phyloP scores from a whole-genome alignment of 148 eudicot species.

The Camellia sinensis region DNA sequence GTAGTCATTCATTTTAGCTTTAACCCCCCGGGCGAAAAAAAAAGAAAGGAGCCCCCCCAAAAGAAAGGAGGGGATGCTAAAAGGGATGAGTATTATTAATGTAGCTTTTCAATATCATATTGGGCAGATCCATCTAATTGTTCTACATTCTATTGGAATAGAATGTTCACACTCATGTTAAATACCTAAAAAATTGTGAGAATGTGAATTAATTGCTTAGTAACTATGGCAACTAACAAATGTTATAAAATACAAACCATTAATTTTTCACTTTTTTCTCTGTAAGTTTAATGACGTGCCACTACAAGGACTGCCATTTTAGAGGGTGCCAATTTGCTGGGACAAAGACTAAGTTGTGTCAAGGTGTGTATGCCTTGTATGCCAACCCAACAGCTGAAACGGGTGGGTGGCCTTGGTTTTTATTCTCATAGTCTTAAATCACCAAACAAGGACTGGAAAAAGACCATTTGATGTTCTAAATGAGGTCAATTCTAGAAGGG shows the following conservation, averaged over 20 bases:
- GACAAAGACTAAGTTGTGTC: neutral
- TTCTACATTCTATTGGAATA: neutral
- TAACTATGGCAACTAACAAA: neutral
- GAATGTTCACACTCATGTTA: neutral
- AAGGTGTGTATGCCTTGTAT: no score
- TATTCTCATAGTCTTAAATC: no score
- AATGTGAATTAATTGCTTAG: neutral
- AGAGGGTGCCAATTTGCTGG: neutral
- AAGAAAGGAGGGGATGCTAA: neutral
- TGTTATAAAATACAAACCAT: neutral
- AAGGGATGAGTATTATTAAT: neutral
- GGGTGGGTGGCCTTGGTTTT: no score
- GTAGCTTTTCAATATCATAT: neutral
- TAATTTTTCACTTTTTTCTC: neutral
- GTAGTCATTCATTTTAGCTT: constrained; percentile 31
- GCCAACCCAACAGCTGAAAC: no score
- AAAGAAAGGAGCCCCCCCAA: no score
- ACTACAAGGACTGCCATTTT: neutral
- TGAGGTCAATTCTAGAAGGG: neutral
- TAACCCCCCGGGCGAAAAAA: no score
- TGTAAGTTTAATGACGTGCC: neutral
- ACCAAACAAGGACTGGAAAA: no score
- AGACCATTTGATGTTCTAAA: neutral
- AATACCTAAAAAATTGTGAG: neutral
- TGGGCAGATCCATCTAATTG: neutral